Conservation (phyloP, 345 rosid species). For the Moringa oleifera region DNA sequence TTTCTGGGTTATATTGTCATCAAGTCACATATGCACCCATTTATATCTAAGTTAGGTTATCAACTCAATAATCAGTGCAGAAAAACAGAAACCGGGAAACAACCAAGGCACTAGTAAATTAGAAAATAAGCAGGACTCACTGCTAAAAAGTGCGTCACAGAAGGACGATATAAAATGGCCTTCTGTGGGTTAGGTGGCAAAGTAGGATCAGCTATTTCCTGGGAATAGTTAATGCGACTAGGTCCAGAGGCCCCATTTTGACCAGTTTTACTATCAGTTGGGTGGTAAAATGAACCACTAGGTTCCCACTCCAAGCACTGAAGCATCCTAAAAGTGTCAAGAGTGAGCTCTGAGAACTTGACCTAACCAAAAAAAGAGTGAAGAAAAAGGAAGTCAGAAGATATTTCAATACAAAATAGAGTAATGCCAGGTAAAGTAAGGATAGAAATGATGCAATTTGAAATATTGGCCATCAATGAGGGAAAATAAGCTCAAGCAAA, state of each 20-base stretch:
- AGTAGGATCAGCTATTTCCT: conserved; percentile 81
- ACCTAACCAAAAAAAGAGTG: conserved; percentile 40
- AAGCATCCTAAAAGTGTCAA: conserved; percentile 94
- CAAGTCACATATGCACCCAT: background rate
- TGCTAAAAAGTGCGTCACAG: conserved; percentile 82
- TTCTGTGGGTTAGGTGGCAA: conserved; percentile 85
- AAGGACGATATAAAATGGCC: conserved; percentile 82
- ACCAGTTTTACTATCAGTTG: conserved; percentile 44
- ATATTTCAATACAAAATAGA: background rate
- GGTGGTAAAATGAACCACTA: conserved; percentile 77
- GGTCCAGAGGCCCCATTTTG: conserved; percentile 55
- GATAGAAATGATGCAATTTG: background rate
- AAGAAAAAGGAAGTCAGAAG: background rate
- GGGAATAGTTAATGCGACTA: conserved; percentile 49
- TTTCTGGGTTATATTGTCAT: no score
- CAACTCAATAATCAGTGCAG: background rate
- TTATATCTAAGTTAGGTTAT: no score
- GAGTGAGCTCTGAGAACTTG: conserved; percentile 92
- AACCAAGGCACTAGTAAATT: background rate
- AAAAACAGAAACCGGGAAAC: background rate
- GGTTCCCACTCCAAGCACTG: conserved; percentile 99
- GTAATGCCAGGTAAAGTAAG: conserved; percentile 1
- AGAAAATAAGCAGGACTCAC: conserved; percentile 34
- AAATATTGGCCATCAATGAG: background rate
- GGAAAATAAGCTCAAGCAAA: conserved; percentile 14